phyloP scores from a whole-genome alignment of 2,329 filamentous ascomycete genomes.

The Macrophomina tecta region DNA sequence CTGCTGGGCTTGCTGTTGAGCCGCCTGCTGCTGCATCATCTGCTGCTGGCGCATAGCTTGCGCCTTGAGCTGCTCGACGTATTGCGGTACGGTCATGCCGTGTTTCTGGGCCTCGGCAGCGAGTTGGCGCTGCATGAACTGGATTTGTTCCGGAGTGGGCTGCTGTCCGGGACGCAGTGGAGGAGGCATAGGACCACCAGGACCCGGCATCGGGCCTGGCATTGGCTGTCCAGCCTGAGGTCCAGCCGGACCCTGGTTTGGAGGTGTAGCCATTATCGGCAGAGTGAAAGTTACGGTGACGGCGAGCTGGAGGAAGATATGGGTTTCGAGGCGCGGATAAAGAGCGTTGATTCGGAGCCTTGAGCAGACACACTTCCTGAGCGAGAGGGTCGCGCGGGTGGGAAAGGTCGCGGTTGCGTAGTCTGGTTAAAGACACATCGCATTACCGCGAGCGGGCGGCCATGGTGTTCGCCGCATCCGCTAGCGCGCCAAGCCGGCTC shows the following conservation, averaged over 20 bases:
- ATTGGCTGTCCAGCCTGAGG: constrained; percentile 23
- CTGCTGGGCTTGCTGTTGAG: constrained; percentile 45
- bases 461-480: constrained; percentile 23
- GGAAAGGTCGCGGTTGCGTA: constrained; percentile 4
- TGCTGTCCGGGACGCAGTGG: constrained; percentile 50
- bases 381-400: neutral
- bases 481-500: constrained; percentile 18
- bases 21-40: constrained; percentile 44
- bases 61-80: constrained; percentile 64
- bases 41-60: constrained; percentile 63
- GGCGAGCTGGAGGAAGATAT: neutral
- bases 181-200: constrained; percentile 27
- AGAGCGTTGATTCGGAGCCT: neutral
- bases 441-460: constrained; percentile 25
- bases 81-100: constrained; percentile 84
- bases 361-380: constrained; percentile 7
- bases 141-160: constrained; percentile 84
- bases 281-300: neutral
- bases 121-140: constrained; percentile 81
- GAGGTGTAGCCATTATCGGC: constrained; percentile 21
- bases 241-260: constrained; percentile 11
- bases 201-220: constrained; percentile 17
- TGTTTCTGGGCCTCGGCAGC: constrained; percentile 81
- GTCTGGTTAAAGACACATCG: constrained; percentile 28
- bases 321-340: neutral